Percentiles rank a stretch among this genome's conserved stretches.
Evolutionary conservation across 768 basidiomycete species (phyloP).

Genomic region (Phylloporus scabripes): DNA sequence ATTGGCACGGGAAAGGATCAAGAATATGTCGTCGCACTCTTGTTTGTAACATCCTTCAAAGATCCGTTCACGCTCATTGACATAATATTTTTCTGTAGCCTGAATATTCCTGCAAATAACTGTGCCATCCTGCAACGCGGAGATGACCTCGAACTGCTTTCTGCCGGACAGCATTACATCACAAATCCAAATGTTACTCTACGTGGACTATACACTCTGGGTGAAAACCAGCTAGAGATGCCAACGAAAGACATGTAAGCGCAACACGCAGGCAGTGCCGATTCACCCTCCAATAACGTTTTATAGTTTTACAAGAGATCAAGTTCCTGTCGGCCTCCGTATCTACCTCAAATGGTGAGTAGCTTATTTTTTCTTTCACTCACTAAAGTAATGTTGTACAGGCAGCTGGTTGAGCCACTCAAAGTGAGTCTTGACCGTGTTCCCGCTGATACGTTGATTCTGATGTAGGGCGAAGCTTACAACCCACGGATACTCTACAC

Average conservation of each 20-base stretch:
- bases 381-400: slow-evolving; percentile 8
- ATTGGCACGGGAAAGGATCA: slow-evolving; percentile 39
- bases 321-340: slow-evolving; percentile 79
- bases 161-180: slow-evolving; percentile 80
- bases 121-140: slow-evolving; percentile 81
- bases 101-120: slow-evolving; percentile 82
- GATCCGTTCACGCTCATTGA: neutral
- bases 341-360: slow-evolving; percentile 75
- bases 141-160: slow-evolving; percentile 70
- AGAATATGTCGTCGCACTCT: slow-evolving; percentile 74
- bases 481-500: slow-evolving; percentile 79
- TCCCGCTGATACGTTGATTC: slow-evolving; percentile 34
- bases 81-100: slow-evolving; percentile 33
- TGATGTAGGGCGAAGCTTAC: slow-evolving; percentile 49
- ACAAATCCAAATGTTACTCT: slow-evolving; percentile 80
- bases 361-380: slow-evolving; percentile 7
- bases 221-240: slow-evolving; percentile 83
- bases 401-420: slow-evolving; percentile 49
- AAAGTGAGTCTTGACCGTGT: slow-evolving; percentile 28
- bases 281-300: neutral
- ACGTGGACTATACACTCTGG: slow-evolving; percentile 72
- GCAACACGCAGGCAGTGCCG: neutral
- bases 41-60: slow-evolving; percentile 39
- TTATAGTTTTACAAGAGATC: slow-evolving; percentile 72
- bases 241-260: slow-evolving; percentile 82